Conservation (phyloP, 2,329 filamentous ascomycete species). For the Aschersonia sp. region DNA sequence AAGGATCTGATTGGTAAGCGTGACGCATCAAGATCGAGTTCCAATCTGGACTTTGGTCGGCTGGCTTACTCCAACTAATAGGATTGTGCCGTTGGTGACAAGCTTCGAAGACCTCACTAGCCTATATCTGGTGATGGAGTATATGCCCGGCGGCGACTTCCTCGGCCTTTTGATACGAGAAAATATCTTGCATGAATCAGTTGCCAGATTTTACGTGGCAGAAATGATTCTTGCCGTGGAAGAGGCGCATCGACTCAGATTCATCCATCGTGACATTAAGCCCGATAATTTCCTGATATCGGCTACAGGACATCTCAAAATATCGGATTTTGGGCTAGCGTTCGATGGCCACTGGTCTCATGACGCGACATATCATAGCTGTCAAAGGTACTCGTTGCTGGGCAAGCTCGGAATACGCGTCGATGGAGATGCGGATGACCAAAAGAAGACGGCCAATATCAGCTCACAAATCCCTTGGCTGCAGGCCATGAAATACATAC, state of each 20-base stretch:
- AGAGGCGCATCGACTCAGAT: slow-evolving; percentile 73
- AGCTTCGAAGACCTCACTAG: slow-evolving; percentile 80
- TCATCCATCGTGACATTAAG: slow-evolving; percentile 93
- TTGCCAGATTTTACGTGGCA: slow-evolving; percentile 76
- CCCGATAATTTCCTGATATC: slow-evolving; percentile 95
- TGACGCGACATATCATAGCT: slow-evolving; percentile 74
- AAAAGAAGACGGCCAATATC: slow-evolving; percentile 30
- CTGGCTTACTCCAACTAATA: slow-evolving; percentile 11
- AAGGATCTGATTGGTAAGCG: slow-evolving; percentile 64
- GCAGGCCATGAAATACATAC: slow-evolving; percentile 13
- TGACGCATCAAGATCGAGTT: background rate
- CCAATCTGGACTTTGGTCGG: too few relatives aligned
- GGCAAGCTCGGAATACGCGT: slow-evolving; percentile 62
- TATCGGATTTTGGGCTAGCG: slow-evolving; percentile 89
- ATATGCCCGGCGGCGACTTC: slow-evolving; percentile 95
- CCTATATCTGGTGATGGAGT: slow-evolving; percentile 94
- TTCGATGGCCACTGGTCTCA: slow-evolving; percentile 95
- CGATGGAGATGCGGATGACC: slow-evolving; percentile 60
- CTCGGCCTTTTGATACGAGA: slow-evolving; percentile 74
- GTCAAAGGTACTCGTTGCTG: slow-evolving; percentile 66
- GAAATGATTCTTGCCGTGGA: slow-evolving; percentile 96
- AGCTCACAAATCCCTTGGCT: slow-evolving; percentile 18
- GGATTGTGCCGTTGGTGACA: slow-evolving; percentile 74
- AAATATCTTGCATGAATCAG: slow-evolving; percentile 64
- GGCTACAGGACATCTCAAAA: slow-evolving; percentile 78